Evolutionary conservation across 345 rosid genomes (phyloP).

Genomic region (Rhodamnia rubescens): DNA sequence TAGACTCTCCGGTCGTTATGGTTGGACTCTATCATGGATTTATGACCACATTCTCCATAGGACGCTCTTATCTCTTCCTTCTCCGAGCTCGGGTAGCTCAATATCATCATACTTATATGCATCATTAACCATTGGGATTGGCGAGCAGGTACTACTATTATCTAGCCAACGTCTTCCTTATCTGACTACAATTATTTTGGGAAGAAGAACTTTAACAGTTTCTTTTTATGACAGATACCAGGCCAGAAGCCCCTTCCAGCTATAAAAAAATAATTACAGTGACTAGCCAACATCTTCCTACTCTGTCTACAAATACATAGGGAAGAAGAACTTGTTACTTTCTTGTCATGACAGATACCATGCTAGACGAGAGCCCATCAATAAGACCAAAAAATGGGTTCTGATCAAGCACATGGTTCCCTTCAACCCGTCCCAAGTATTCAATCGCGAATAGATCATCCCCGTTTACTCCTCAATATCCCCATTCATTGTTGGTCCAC

Average conservation of each 20-base stretch:
- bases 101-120: too few relatives aligned
- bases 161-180: background rate
- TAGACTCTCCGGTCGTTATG: too few relatives aligned
- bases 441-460: background rate
- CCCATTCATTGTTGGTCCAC: background rate
- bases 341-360: background rate
- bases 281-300: background rate
- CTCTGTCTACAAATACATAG: background rate
- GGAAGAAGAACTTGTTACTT: background rate
- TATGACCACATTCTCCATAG: too few relatives aligned
- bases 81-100: too few relatives aligned
- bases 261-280: background rate
- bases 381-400: background rate
- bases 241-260: background rate
- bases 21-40: too few relatives aligned
- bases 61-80: too few relatives aligned
- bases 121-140: too few relatives aligned
- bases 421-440: background rate
- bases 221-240: background rate
- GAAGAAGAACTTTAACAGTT: background rate
- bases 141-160: too few relatives aligned
- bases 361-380: background rate
- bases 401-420: background rate
- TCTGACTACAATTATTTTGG: background rate
- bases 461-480: background rate